Base-by-base conservation (phyloP, 176 grass and related monocot species). In the Puya raimondii region DNA sequence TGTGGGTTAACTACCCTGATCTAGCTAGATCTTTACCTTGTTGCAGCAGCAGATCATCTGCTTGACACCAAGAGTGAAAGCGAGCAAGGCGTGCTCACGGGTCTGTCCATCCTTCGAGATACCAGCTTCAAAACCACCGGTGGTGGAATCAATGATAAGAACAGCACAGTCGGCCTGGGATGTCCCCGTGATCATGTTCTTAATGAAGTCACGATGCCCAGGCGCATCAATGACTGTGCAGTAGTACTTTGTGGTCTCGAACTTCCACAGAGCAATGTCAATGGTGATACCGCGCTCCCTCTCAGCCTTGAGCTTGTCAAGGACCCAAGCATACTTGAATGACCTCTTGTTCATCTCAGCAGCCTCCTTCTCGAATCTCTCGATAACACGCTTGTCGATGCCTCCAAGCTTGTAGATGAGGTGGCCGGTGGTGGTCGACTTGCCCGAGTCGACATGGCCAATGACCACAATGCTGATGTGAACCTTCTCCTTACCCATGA, bases 21-120 rank as follows among this genome's bases (percentile, higher is more conserved):
- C 25, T 26, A 26, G 25, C 1, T 26, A 26, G 25, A 26, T 26
- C 25, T 26, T 2, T 26, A 92, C 89, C 89, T 92, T 92, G 89
- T 92, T 92, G 63, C 89, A 92, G 66, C 89, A 92, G 72, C 89
- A 92, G 50, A 92, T 92, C 89, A 92, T 92, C 64, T 88, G 89
- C 65, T 85, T 92, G 25, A 88, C 89, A 63, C 85, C 89, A 67
- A 92, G 85, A 6, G 89, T 92, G 80, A 92, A 92, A 68, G 85
- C 89, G 74, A 88, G 89, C 50, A 91, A 79, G 21, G 88, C 88
- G 7, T 91, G 88, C 78, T 91, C 89, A 74, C 89, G 85, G 14
- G 85, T 91, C 69, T 88, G 88, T 9, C 89, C 89, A 70, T 86
- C 85, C 85, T 92, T 88, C 48, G 89, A 92, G 63, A 92, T 88